phyloP scores from a whole-genome alignment of 371 early-diverging fungal species.

The Mortierella sp. region DNA sequence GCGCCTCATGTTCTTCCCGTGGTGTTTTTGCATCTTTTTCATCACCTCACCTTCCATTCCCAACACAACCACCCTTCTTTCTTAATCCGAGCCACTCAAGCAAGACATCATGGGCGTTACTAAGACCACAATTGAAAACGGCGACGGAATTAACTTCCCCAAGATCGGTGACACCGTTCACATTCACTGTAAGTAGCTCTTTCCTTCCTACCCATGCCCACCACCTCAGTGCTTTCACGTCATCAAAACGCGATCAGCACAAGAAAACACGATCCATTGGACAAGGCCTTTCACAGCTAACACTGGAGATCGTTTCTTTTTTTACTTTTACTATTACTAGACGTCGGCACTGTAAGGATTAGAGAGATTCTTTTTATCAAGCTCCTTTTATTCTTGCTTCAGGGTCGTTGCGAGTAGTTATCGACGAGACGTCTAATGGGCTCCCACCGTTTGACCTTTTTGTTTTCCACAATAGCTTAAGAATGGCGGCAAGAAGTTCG shows the following conservation, averaged over 20 bases:
- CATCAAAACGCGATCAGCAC: not conserved
- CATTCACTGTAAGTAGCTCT: slow-evolving; percentile 80
- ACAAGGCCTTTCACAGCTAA: too few relatives aligned
- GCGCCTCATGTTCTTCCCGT: too few relatives aligned
- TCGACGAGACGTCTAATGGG: not conserved
- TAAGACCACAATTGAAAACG: slow-evolving; percentile 61
- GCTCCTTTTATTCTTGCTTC: not conserved
- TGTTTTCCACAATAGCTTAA: slow-evolving; percentile 45
- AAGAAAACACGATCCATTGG: not conserved
- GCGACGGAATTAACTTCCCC: slow-evolving; percentile 88
- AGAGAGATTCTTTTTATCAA: too few relatives aligned
- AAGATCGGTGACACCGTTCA: slow-evolving; percentile 76
- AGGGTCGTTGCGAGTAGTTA: not conserved
- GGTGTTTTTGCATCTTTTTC: not conserved
- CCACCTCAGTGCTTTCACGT: slow-evolving; percentile 31
- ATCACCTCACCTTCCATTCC: not conserved
- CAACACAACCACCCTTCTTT: not conserved
- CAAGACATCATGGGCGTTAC: slow-evolving; percentile 44
- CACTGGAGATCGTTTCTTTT: not conserved
- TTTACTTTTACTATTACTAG: not conserved
- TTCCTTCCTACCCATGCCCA: too few relatives aligned
- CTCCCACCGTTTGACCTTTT: not conserved
- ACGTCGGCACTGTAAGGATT: slow-evolving; percentile 36
- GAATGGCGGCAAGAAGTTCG: slow-evolving; percentile 88
- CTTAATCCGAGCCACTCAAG: not conserved